Base-by-base conservation (phyloP, 2,329 filamentous ascomycete genomes). In the Colletotrichum agaves region DNA sequence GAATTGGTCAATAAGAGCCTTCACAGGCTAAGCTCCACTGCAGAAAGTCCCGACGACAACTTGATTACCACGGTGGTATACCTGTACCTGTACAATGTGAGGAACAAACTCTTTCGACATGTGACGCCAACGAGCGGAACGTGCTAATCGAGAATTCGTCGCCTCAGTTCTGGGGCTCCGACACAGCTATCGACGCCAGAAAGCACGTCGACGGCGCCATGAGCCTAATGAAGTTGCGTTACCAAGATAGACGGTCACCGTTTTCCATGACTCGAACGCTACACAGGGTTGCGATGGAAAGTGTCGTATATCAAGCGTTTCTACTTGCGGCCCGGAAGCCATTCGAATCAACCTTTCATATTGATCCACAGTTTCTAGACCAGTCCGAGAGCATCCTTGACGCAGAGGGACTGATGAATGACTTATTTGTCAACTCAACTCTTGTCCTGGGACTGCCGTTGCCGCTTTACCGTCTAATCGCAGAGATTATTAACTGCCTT, bases 71-170 rank as follows among this genome's bases (percentile, higher is more conserved):
- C 55, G 1, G 55, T 58, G 5, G 55, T 58, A 12, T 58, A 58
- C 3, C 23, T 58, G 6, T 58, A 58, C 8, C 55, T 58, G 11
- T 58, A 58, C 10, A 58, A 58, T 21, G 55, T 58, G n/a, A n/a
- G n/a, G n/a, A n/a, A n/a, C n/a, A n/a, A n/a, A n/a, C n/a, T n/a
- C n/a, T n/a, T n/a, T n/a, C n/a, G n/a, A n/a, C n/a, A n/a, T n/a
- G n/a, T n/a, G n/a, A n/a, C n/a, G n/a, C n/a, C n/a, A n/a, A n/a
- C n/a, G n/a, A n/a, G n/a, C n/a, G n/a, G n/a, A n/a, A n/a, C n/a
- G n/a, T n/a, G n/a, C n/a, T n/a, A n/a, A n/a, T n/a, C n/a, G n/a
- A n/a, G n/a, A n/a, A n/a, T n/a, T n/a, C n/a, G n/a, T n/a, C n/a
- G n/a, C n/a, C n/a, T n/a, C n/a, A n/a, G 55, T 58, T 58, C n/a